A percentile compares a stretch with the other conserved stretches of the same genome.
Evolutionary conservation across 345 rosid genomes (phyloP).

Genomic region (Linum usitatissimum): DNA sequence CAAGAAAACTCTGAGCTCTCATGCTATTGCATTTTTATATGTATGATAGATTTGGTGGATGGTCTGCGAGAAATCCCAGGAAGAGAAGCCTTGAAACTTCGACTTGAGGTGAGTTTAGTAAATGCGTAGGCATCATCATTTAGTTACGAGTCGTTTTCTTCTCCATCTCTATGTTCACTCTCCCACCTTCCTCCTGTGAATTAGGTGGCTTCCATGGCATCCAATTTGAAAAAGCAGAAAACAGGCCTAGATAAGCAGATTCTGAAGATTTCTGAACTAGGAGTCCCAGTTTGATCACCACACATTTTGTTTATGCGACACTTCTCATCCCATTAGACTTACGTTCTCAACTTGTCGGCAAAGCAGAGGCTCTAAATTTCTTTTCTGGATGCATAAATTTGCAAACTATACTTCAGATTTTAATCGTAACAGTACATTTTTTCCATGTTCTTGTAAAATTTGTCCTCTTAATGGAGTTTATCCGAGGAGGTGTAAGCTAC

Average conservation of each 20-base stretch:
- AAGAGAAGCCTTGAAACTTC: constrained; percentile 82
- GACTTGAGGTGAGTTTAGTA: constrained; percentile 61
- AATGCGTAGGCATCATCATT: neutral
- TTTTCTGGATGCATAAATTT: too few relatives aligned
- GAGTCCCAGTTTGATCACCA: constrained; percentile 14
- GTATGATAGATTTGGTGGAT: constrained; percentile 64
- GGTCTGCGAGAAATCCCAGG: constrained; percentile 81
- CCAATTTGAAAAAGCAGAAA: constrained; percentile 53
- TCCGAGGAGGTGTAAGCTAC: too few relatives aligned
- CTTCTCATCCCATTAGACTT: too few relatives aligned
- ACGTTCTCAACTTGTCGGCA: too few relatives aligned
- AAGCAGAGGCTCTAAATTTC: too few relatives aligned
- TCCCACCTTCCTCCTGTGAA: neutral
- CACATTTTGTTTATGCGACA: too few relatives aligned
- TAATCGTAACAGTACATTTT: too few relatives aligned
- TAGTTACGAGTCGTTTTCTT: neutral
- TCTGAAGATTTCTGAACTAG: constrained; percentile 70
- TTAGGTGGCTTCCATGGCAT: constrained; percentile 80
- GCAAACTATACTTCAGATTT: too few relatives aligned
- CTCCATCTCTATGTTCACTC: neutral
- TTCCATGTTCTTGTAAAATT: too few relatives aligned
- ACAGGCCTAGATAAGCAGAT: constrained; percentile 48
- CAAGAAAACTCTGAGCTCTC: too few relatives aligned
- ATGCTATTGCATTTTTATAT: too few relatives aligned
- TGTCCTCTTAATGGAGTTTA: too few relatives aligned